Evolutionary conservation across 2,329 filamentous ascomycete species (phyloP).

Genomic region (Xylariaceae sp.): DNA sequence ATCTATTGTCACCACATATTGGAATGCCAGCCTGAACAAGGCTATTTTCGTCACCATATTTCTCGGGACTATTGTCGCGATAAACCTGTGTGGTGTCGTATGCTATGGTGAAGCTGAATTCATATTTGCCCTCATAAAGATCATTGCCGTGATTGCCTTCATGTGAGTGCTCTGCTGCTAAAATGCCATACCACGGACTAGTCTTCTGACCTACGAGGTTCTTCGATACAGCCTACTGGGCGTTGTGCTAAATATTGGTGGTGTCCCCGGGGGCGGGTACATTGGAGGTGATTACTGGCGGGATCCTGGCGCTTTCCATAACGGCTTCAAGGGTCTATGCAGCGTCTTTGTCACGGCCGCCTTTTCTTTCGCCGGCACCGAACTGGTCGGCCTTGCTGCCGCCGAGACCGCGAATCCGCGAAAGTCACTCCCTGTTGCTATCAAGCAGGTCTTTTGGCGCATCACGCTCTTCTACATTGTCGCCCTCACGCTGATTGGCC

Average conservation of each 20-base stretch:
- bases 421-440: conserved; percentile 76
- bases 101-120: conserved; percentile 90
- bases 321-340: conserved; percentile 79
- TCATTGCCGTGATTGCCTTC: conserved; percentile 80
- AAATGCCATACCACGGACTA: neutral
- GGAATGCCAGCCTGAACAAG: conserved; percentile 59
- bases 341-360: conserved; percentile 71
- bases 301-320: conserved; percentile 75
- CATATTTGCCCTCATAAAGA: conserved; percentile 78
- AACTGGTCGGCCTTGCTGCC: conserved; percentile 69
- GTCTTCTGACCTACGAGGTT: conserved; percentile 1
- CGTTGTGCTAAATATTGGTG: conserved; percentile 79
- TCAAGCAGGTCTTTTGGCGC: conserved; percentile 94
- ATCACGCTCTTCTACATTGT: conserved; percentile 88
- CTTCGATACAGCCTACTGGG: conserved; percentile 61
- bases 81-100: conserved; percentile 85
- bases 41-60: conserved; percentile 81
- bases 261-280: conserved; percentile 66
- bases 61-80: conserved; percentile 64
- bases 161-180: conserved; percentile 53
- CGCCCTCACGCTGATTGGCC: conserved; percentile 71
- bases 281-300: conserved; percentile 76
- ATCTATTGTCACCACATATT: conserved; percentile 77
- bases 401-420: conserved; percentile 74
- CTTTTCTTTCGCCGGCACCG: conserved; percentile 70